Evolutionary conservation across 1,139 yeast genomes (phyloP).

Genomic region (Kodamaea arcana): DNA sequence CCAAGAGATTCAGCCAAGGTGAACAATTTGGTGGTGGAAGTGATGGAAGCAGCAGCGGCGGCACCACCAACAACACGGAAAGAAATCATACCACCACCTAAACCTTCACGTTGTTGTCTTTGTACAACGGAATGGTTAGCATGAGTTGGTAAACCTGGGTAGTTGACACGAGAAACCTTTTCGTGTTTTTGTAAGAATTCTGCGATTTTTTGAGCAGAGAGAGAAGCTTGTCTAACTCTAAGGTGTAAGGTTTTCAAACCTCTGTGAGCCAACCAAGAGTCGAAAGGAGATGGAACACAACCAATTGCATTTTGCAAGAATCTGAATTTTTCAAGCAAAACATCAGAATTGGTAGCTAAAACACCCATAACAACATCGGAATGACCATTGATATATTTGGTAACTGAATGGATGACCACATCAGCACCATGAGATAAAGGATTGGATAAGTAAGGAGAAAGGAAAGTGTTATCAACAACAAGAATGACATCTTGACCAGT

Average conservation of each 20-base stretch:
- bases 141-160: constrained; percentile 75
- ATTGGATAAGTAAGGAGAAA: constrained; percentile 88
- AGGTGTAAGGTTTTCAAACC: constrained; percentile 85
- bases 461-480: constrained; percentile 90
- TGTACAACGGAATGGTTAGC: constrained; percentile 59
- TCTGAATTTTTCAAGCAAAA: constrained; percentile 59
- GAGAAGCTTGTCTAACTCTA: constrained; percentile 69
- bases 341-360: constrained; percentile 63
- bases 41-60: constrained; percentile 67
- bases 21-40: constrained; percentile 71
- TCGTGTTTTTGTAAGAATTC: constrained; percentile 52
- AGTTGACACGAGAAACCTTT: constrained; percentile 64
- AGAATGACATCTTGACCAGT: constrained; percentile 40
- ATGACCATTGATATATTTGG: constrained; percentile 90
- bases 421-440: constrained; percentile 85
- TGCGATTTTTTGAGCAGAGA: constrained; percentile 68
- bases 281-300: constrained; percentile 86
- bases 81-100: constrained; percentile 92
- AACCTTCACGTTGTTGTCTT: constrained; percentile 77
- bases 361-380: constrained; percentile 90
- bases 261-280: constrained; percentile 90
- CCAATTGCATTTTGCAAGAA: constrained; percentile 88
- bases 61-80: constrained; percentile 85
- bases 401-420: constrained; percentile 82
- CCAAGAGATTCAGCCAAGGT: constrained; percentile 89